phyloP scores from a whole-genome alignment of 495 filamentous ascomycete species.

The Umbilicaria muhlenbergii region DNA sequence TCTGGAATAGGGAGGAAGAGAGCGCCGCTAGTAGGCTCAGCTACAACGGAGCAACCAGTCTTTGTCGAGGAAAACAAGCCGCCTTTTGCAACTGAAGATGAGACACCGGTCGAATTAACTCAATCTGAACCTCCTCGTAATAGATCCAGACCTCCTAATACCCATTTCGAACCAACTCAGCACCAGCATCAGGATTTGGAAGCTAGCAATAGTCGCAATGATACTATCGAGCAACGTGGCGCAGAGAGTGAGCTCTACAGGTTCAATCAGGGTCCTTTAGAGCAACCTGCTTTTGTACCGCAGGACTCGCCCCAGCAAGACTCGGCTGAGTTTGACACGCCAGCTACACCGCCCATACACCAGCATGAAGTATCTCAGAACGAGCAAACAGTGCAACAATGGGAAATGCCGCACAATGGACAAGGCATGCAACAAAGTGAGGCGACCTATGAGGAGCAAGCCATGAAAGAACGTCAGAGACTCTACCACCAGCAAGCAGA shows the following conservation, averaged over 20 bases:
- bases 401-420: too few species aligned
- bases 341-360: not conserved
- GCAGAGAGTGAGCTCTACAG: conserved; percentile 59
- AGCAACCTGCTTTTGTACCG: conserved; percentile 75
- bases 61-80: too few species aligned
- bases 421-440: too few species aligned
- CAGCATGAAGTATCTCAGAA: not conserved
- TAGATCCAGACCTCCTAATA: too few species aligned
- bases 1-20: conserved; percentile 11
- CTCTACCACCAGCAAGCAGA: too few species aligned
- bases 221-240: conserved; percentile 47
- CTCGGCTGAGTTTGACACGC: too few species aligned
- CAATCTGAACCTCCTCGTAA: too few species aligned
- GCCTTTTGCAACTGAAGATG: too few species aligned
- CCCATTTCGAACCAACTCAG: conserved; percentile 3
- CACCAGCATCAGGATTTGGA: conserved; percentile 8
- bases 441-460: too few species aligned
- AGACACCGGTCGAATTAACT: too few species aligned
- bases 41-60: not conserved
- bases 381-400: too few species aligned
- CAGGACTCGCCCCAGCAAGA: conserved; percentile 16
- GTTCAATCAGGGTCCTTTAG: conserved; percentile 81
- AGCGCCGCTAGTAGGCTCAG: not conserved
- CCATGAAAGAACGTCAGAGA: too few species aligned
- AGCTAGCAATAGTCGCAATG: conserved; percentile 26